These are phyloP conservation scores for Thalassiosira oceanica DNA, from an alignment of 352 stramenopile species.

Conservation along the genomic window DNA sequence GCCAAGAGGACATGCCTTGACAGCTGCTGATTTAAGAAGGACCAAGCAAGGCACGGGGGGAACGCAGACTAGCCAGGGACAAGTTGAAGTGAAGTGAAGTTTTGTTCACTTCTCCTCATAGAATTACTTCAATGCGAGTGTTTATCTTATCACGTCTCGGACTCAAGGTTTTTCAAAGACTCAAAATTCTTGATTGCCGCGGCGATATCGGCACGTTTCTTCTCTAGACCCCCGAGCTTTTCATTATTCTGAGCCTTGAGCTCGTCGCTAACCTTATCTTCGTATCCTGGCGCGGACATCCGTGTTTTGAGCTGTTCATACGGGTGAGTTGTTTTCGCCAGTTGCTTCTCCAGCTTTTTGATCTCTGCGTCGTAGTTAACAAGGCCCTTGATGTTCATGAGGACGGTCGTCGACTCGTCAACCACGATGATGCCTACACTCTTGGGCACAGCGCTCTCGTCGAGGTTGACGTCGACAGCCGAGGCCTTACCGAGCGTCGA, in stretches of 20 bases:
- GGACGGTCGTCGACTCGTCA: slow-evolving; percentile 86
- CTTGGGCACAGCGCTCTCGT: slow-evolving; percentile 82
- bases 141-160: too few species aligned
- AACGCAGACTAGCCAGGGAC: too few species aligned
- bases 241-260: slow-evolving; percentile 69
- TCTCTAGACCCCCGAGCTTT: slow-evolving; percentile 68
- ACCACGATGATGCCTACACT: slow-evolving; percentile 91
- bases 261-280: slow-evolving; percentile 72
- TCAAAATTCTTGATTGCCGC: slow-evolving; percentile 79
- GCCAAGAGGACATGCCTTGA: too few species aligned
- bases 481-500: slow-evolving; percentile 91
- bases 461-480: slow-evolving; percentile 86
- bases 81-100: too few species aligned
- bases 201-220: slow-evolving; percentile 72
- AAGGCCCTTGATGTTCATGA: slow-evolving; percentile 83
- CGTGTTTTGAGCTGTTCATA: slow-evolving; percentile 68
- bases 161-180: slow-evolving; percentile 55
- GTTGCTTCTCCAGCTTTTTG: slow-evolving; percentile 76
- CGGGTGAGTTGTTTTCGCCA: slow-evolving; percentile 53
- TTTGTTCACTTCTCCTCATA: too few species aligned
- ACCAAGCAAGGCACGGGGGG: too few species aligned
- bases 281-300: slow-evolving; percentile 67
- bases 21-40: too few species aligned
- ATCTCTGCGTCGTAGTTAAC: slow-evolving; percentile 84
- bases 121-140: too few species aligned